Evolutionary conservation across 148 eudicot genomes (phyloP).

Genomic region (Nepenthes mirabilis): DNA sequence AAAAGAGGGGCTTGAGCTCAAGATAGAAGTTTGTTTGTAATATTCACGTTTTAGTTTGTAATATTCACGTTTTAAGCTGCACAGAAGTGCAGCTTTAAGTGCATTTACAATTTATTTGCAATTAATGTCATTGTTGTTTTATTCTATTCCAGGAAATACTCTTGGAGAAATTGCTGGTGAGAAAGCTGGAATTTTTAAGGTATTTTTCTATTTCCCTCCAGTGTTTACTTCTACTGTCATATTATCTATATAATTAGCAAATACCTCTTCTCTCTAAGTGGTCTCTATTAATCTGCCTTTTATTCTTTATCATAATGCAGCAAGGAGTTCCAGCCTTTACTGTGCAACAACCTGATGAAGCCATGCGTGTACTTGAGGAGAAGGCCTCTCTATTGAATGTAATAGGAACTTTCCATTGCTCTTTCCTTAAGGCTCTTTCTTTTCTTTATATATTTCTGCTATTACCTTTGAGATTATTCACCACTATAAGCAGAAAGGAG

Average conservation of each 20-base stretch:
- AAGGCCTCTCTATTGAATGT: conserved; percentile 70
- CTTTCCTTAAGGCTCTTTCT: neutral
- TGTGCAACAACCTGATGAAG: conserved; percentile 93
- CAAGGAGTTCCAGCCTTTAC: conserved; percentile 87
- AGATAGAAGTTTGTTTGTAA: too few relatives aligned
- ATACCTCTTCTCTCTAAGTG: neutral
- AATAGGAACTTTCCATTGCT: conserved; percentile 13
- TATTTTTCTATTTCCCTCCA: conserved; percentile 6
- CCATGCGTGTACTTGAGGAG: conserved; percentile 73
- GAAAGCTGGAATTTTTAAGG: conserved; percentile 97
- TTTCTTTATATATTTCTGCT: neutral
- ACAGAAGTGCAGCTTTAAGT: neutral
- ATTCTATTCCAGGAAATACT: conserved; percentile 60
- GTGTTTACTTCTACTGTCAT: neutral
- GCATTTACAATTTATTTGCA: neutral
- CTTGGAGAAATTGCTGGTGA: conserved; percentile 92
- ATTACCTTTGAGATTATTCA: too few relatives aligned
- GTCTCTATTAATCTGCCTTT: neutral
- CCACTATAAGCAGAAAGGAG: too few relatives aligned
- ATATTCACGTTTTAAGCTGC: neutral
- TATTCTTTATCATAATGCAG: conserved; percentile 24
- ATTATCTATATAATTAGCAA: neutral
- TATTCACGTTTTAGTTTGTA: too few relatives aligned
- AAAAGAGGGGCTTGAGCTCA: too few relatives aligned
- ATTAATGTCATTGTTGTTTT: neutral